Conservation (phyloP, 345 rosid species). For the Eucalyptus pauciflora region DNA sequence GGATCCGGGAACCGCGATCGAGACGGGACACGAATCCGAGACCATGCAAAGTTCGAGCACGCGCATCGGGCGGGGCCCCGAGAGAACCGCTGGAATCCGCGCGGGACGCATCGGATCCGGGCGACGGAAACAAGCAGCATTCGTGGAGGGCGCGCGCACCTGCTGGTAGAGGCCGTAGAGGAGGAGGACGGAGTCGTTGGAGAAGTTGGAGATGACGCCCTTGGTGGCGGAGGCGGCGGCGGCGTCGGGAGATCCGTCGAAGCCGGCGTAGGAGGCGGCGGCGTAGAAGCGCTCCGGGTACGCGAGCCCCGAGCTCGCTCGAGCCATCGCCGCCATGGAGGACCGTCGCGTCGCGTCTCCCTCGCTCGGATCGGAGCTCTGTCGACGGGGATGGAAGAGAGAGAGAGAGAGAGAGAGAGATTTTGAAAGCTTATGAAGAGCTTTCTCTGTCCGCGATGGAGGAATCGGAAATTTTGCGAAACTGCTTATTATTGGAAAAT, state of each 20-base stretch:
- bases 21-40: background rate
- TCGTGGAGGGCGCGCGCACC: conserved; percentile 14
- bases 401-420: background rate
- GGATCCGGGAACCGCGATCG: background rate
- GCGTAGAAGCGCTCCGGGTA: conserved; percentile 96
- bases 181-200: conserved; percentile 69
- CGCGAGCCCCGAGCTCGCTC: conserved; percentile 90
- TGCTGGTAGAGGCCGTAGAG: conserved; percentile 88
- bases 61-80: background rate
- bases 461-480: background rate
- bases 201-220: conserved; percentile 57
- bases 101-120: background rate
- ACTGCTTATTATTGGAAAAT: background rate
- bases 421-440: background rate
- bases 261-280: conserved; percentile 84
- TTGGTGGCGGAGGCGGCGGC: conserved; percentile 11
- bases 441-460: background rate
- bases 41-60: background rate
- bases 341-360: background rate
- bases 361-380: background rate
- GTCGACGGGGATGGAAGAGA: rapidly evolving
- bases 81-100: background rate
- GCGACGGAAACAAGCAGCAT: background rate
- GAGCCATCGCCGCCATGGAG: conserved; percentile 21
- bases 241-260: conserved; percentile 75